Evolutionary conservation across 1,284 basidiomycete species (phyloP).

Genomic region (Apiotrichum laibachii): DNA sequence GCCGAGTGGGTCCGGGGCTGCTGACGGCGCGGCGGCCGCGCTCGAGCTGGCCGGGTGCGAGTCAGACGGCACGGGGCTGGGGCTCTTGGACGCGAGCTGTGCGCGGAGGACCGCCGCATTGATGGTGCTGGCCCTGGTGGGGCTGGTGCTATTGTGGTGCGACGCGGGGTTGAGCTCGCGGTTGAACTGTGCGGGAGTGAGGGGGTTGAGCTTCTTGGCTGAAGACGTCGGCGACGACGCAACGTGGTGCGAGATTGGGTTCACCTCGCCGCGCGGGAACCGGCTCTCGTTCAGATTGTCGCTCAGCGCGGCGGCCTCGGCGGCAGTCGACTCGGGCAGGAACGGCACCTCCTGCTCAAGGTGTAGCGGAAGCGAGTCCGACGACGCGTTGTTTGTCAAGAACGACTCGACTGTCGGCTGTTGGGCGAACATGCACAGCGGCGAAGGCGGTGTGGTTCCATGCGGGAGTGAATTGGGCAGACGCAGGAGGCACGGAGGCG

Average conservation of each 20-base stretch:
- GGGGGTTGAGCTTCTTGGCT: background rate
- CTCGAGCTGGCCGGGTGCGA: no score
- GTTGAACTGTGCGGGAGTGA: background rate
- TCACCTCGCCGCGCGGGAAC: background rate
- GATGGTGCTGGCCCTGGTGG: no score
- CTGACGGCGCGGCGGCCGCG: no score
- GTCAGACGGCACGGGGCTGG: no score
- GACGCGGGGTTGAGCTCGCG: background rate
- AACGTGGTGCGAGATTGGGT: background rate
- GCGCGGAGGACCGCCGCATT: no score
- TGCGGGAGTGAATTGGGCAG: no score
- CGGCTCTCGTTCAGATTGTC: background rate
- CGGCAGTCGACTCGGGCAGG: constrained; percentile 3
- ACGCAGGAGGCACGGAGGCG: no score
- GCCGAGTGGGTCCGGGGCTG: background rate
- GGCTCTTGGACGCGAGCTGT: no score
- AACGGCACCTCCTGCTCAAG: constrained; percentile 19
- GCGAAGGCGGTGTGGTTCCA: background rate
- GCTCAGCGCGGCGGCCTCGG: constrained; percentile 8
- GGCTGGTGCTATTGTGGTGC: background rate
- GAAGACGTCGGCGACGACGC: background rate
- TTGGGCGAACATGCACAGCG: background rate
- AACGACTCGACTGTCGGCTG: constrained; percentile 39
- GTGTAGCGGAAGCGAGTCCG: constrained; percentile 38
- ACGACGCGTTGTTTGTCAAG: constrained; percentile 39